Base-by-base conservation (phyloP, 176 grass and related monocot genomes). In the Panicum miliaceum region DNA sequence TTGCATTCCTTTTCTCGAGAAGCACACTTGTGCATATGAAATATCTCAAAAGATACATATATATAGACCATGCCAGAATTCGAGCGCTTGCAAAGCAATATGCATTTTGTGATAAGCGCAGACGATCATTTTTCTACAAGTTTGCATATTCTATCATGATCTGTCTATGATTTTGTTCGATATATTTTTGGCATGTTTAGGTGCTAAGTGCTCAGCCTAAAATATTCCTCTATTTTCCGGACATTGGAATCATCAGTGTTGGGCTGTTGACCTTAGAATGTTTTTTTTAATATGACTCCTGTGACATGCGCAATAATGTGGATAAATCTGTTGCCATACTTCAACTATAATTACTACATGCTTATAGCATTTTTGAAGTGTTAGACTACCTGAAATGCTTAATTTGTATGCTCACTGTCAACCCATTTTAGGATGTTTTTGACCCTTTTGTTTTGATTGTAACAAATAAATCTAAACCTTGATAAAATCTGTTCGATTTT, bases 401-500 rank as follows among this genome's bases (percentile, higher is more conserved):
- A 36, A 13, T 78, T 57, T 72, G 3, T 41, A 25, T 57, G 73
- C 64, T 82, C 36, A 73, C 7, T 46, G n/a, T 46, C 51, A 46
- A 82, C 37, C 52, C 38, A 32, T 65, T 65, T 22, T 71, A 27
- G 5, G 36, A 42, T 22, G 7, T 72, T 48, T 19, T 12, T 72
- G 3, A 19, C 41, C 60, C 74, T 61, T 59, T 58, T 72, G 38
- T 60, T 79, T 4, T 20, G 26, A 36, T 59, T 68, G 60, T 77
- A 71, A 62, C 68, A 27, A n/a, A 64, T 76, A 77, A 41, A 59
- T 42, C 81, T 57, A 73, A 68, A 83, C 26, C 22, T 72, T 72
- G 68, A 38, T 67, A 35, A 66, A 66, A 22, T 59, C 52, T 79
- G 7, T 74, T 81, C 53, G 63, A 47, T 83, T 80, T 23, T 68